A percentile compares a stretch with the other conserved stretches of the same genome.
phyloP scores from a whole-genome alignment of 495 filamentous ascomycete genomes.

The Annulohypoxylon moriforme region DNA sequence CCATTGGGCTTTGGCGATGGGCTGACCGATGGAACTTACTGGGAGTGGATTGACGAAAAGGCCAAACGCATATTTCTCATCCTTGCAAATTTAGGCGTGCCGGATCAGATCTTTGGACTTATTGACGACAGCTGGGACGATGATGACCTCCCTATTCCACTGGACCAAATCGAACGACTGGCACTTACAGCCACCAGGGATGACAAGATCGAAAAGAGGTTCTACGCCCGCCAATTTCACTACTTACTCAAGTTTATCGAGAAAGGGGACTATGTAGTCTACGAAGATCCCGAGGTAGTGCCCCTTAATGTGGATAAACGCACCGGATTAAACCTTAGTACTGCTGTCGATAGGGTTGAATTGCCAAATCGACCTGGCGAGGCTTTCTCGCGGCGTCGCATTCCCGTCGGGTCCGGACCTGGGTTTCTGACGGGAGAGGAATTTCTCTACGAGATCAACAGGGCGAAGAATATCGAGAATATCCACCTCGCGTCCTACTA shows the following conservation, averaged over 20 bases:
- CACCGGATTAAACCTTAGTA: constrained; percentile 60
- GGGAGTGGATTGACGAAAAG: constrained; percentile 88
- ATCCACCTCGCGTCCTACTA: constrained; percentile 84
- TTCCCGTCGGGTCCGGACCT: constrained; percentile 69
- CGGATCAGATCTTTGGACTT: constrained; percentile 85
- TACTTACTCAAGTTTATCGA: constrained; percentile 78
- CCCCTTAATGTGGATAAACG: constrained; percentile 77
- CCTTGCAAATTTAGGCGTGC: constrained; percentile 79
- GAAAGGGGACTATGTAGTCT: constrained; percentile 77
- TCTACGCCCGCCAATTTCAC: constrained; percentile 84
- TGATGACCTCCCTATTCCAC: constrained; percentile 82
- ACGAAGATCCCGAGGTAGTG: constrained; percentile 80
- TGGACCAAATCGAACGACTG: constrained; percentile 75
- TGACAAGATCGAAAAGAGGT: constrained; percentile 73
- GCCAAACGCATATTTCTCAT: constrained; percentile 85
- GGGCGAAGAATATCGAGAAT: constrained; percentile 73
- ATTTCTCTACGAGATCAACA: constrained; percentile 75
- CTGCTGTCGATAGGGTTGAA: constrained; percentile 73
- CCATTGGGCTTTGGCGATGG: constrained; percentile 86
- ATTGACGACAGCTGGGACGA: constrained; percentile 92
- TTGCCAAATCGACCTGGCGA: constrained; percentile 68
- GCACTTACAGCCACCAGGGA: constrained; percentile 70
- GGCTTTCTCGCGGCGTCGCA: constrained; percentile 75
- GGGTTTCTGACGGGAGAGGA: constrained; percentile 71
- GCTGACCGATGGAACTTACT: constrained; percentile 88